Percentiles rank a stretch among this genome's conserved stretches.
phyloP scores from a whole-genome alignment of 495 filamentous ascomycete genomes.

The Aspergillus cristatus region DNA sequence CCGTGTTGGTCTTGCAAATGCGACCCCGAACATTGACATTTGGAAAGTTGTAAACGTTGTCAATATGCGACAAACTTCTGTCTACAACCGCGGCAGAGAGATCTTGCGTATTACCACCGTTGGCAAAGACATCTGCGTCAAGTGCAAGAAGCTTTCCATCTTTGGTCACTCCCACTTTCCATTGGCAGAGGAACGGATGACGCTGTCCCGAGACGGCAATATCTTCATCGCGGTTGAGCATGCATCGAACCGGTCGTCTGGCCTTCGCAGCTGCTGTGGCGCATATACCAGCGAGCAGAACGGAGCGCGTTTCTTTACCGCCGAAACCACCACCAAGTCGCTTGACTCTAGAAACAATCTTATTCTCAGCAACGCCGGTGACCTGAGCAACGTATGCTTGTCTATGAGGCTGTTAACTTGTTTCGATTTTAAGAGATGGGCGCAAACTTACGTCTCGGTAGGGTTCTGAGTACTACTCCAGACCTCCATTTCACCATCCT shows the following conservation, averaged over 20 bases:
- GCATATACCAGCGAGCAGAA: constrained; percentile 78
- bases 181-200: constrained; percentile 81
- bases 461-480: constrained; percentile 89
- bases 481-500: constrained; percentile 94
- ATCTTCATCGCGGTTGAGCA: constrained; percentile 96
- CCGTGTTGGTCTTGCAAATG: constrained; percentile 86
- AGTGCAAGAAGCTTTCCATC: constrained; percentile 88
- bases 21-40: constrained; percentile 81
- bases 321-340: constrained; percentile 92
- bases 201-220: constrained; percentile 86
- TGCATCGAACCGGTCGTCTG: constrained; percentile 75
- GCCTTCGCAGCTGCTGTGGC: constrained; percentile 79
- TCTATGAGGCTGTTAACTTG: constrained; percentile 84
- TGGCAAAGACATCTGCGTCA: constrained; percentile 87
- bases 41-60: constrained; percentile 82
- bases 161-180: constrained; percentile 92
- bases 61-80: constrained; percentile 72
- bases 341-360: constrained; percentile 81
- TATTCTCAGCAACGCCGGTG: constrained; percentile 74
- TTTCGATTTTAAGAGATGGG: constrained; percentile 38
- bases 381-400: constrained; percentile 84
- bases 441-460: constrained; percentile 24
- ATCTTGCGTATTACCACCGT: constrained; percentile 89
- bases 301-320: constrained; percentile 84
- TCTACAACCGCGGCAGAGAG: constrained; percentile 83